Evolutionary conservation across 2,329 filamentous ascomycete genomes (phyloP), one percentile per base, ranked within the genome.

Genomic region (Tolypocladium guangdongense): DNA sequence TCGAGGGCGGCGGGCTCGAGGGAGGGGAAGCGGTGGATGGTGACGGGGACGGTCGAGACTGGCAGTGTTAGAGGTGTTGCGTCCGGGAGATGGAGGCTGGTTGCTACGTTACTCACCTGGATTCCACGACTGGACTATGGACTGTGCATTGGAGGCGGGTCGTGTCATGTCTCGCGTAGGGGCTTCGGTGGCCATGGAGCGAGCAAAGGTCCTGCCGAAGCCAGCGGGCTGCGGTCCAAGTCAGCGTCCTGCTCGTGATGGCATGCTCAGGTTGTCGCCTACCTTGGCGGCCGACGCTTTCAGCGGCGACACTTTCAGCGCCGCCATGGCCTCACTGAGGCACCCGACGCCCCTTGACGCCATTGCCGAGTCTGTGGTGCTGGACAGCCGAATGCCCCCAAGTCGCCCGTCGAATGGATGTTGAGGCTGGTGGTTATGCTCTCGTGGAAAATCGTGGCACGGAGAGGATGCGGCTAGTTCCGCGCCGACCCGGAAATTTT

Each of bases 1-100:
- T 88, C 82, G 68, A 95, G 86, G 50, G 82, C 77, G 49, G 83
- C 75, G 27, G 93, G 93, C 70, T 96, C 90, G 71, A 96, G 83
- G 12, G 84, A 82, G 37, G 93, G 93, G 75, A 97, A 99, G 67
- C 78, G 77, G 81, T 96, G 90, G 70, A 96, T 82, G 52, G 92
- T 97, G 57, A 92, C 80, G 53, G 88, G 82, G 54, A 95, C 88
- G 33, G 82, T 83, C 59, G 77, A 75, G 59, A 75, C 81, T 80
- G 56, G 24, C 36, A 27, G 30, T 41, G 53, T 56, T n/a, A 52
- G 52, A 8, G 14, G 14, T 10, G 50, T 22, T 8, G 16, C 16
- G 22, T 20, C 33, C 43, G 11, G 24, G 24, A 32, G 14, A 38
- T 4, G 20, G n/a, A 37, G 30, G 50, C 27, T 2, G 43, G 41